Percentiles rank a stretch among this genome's conserved stretches.
These are phyloP conservation scores for Hymenotorrendiella dingleyae DNA, from an alignment of 2,329 filamentous ascomycete species.

Conservation along the genomic window DNA sequence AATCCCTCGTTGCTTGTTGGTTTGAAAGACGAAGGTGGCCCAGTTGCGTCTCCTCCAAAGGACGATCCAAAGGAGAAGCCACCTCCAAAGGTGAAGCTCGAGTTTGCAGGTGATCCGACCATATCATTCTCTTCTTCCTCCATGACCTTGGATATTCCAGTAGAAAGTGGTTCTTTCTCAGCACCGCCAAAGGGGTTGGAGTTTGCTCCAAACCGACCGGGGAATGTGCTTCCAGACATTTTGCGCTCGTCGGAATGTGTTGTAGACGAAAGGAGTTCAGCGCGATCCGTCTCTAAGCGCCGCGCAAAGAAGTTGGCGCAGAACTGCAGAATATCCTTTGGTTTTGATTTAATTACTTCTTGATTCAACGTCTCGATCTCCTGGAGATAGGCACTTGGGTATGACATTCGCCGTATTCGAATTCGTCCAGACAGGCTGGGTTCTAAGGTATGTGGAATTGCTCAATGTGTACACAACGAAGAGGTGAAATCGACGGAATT, in stretches of 20 bases:
- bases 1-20: constrained; percentile 56
- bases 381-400: constrained; percentile 51
- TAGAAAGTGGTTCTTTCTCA: constrained; percentile 37
- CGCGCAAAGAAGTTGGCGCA: constrained; percentile 63
- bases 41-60: constrained; percentile 42
- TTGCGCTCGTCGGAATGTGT: constrained; percentile 30
- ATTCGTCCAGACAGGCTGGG: background rate
- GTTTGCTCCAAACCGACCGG: constrained; percentile 61
- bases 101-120: constrained; percentile 67
- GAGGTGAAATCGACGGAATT: too few species aligned
- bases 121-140: constrained; percentile 65
- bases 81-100: constrained; percentile 44
- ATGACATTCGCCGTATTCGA: constrained; percentile 34
- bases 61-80: constrained; percentile 32
- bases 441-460: too few species aligned
- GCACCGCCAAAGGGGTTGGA: constrained; percentile 66
- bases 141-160: constrained; percentile 46
- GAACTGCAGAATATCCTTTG: constrained; percentile 62
- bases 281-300: constrained; percentile 60
- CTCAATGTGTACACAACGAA: too few species aligned
- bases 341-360: constrained; percentile 52
- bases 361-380: constrained; percentile 59
- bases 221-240: constrained; percentile 74
- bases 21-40: constrained; percentile 41
- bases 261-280: constrained; percentile 46